These are phyloP conservation scores for Alternaria viburni DNA, from an alignment of 2,329 filamentous ascomycete genomes.

Conservation along the genomic window DNA sequence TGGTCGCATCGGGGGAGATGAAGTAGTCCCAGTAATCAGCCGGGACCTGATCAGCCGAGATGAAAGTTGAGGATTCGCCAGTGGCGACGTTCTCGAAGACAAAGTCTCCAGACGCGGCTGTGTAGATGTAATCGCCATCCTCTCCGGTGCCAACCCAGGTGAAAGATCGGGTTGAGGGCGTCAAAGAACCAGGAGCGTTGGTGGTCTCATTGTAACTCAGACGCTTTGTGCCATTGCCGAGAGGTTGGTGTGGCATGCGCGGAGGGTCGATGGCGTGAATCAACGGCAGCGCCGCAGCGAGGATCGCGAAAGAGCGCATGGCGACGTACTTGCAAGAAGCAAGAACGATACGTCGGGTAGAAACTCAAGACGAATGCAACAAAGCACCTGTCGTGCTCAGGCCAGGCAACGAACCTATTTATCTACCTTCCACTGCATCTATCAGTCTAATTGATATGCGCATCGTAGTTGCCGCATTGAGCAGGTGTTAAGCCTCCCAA, in stretches of 20 bases:
- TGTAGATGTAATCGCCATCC: conserved; percentile 68
- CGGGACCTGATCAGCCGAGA: conserved; percentile 65
- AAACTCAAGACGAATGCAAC: conserved; percentile 22
- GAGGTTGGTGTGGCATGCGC: conserved; percentile 61
- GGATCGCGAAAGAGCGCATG: conserved; percentile 40
- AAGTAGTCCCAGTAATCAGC: conserved; percentile 63
- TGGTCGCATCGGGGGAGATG: conserved; percentile 65
- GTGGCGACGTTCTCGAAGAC: conserved; percentile 68
- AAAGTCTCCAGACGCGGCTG: conserved; percentile 59
- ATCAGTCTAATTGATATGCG: conserved; percentile 27
- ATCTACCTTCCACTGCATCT: conserved; percentile 28
- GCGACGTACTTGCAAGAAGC: not conserved
- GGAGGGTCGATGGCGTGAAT: conserved; percentile 55
- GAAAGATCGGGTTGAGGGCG: conserved; percentile 55
- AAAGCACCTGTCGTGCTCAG: conserved; percentile 5
- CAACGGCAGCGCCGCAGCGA: conserved; percentile 36
- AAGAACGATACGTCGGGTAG: conserved; percentile 12
- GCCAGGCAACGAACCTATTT: conserved; percentile 16
- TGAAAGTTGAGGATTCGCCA: conserved; percentile 62
- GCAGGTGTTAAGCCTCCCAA: conserved; percentile 41
- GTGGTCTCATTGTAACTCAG: conserved; percentile 68
- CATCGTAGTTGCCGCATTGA: conserved; percentile 41
- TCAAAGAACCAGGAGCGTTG: conserved; percentile 46
- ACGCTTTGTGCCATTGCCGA: conserved; percentile 62
- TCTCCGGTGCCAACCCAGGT: conserved; percentile 65